Conservation (phyloP, 805 yeast species). For the Ogataea nonfermentans region DNA sequence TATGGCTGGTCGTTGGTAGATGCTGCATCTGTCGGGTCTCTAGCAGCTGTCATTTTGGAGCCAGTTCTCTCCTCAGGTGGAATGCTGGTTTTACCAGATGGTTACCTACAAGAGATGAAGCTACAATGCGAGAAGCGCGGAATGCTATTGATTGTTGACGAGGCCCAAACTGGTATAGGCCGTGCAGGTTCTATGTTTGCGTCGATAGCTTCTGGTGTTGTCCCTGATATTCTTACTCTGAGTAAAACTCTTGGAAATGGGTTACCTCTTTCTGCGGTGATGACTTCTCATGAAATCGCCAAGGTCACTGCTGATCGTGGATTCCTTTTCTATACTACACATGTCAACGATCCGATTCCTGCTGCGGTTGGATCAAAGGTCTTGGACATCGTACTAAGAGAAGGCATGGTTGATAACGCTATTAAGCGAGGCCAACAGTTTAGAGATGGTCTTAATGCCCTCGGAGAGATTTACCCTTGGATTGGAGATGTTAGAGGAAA, state of each 20-base stretch:
- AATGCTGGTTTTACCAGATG: conserved; percentile 42
- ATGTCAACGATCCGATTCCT: conserved; percentile 32
- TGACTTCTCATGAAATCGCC: conserved; percentile 26
- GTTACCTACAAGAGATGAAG: conserved; percentile 28
- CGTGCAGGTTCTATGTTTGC: conserved; percentile 50
- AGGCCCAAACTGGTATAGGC: conserved; percentile 55
- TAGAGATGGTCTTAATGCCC: conserved; percentile 24
- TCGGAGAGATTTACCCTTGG: conserved; percentile 25
- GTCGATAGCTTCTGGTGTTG: conserved; percentile 30
- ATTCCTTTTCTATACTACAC: conserved; percentile 31
- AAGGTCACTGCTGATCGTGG: conserved; percentile 23
- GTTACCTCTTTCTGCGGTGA: conserved; percentile 33
- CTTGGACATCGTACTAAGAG: conserved; percentile 29
- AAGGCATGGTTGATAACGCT: conserved; percentile 28
- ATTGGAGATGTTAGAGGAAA: conserved; percentile 50
- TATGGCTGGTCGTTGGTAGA: conserved; percentile 30
- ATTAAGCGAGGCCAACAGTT: conserved; percentile 29
- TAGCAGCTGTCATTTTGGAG: conserved; percentile 51
- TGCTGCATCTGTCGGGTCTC: conserved; percentile 35
- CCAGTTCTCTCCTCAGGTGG: conserved; percentile 56
- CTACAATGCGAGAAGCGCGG: conserved; percentile 38
- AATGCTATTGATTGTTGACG: conserved; percentile 50
- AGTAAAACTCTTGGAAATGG: conserved; percentile 38
- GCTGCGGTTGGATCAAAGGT: conserved; percentile 34
- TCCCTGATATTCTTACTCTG: conserved; percentile 33